Percentiles rank a stretch among this genome's conserved stretches.
Evolutionary conservation across 2,329 filamentous ascomycete genomes (phyloP).

Genomic region (Chaetomiaceae sp.): DNA sequence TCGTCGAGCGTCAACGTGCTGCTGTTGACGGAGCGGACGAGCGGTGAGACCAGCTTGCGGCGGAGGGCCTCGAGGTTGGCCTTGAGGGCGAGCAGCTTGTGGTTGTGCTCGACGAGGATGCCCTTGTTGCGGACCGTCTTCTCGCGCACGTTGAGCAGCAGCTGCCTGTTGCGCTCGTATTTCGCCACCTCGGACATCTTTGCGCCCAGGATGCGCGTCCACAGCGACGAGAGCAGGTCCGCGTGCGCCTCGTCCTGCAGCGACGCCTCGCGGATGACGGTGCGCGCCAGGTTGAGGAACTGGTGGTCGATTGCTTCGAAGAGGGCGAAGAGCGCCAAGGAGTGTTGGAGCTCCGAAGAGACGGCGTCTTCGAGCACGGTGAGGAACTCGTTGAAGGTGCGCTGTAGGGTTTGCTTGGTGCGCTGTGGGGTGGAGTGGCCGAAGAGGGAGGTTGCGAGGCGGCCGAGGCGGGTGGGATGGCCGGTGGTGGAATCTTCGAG

Average conservation of each 20-base stretch:
- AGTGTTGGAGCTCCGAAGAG: conserved; percentile 73
- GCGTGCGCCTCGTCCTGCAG: conserved; percentile 73
- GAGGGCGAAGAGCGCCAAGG: conserved; percentile 73
- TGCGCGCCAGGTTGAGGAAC: conserved; percentile 81
- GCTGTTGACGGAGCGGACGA: conserved; percentile 63
- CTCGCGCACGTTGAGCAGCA: conserved; percentile 71
- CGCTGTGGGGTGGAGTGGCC: conserved; percentile 76
- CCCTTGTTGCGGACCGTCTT: conserved; percentile 84
- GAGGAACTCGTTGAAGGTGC: conserved; percentile 84
- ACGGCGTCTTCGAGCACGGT: conserved; percentile 85
- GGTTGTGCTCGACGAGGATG: conserved; percentile 79
- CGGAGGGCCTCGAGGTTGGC: conserved; percentile 80
- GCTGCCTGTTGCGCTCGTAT: conserved; percentile 80
- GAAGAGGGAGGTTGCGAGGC: conserved; percentile 65
- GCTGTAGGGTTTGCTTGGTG: conserved; percentile 72
- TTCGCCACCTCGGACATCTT: conserved; percentile 72
- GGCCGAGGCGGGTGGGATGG: conserved; percentile 61
- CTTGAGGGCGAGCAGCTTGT: conserved; percentile 75
- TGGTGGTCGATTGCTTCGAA: conserved; percentile 88
- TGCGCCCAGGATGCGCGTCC: conserved; percentile 76
- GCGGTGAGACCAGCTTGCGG: conserved; percentile 74
- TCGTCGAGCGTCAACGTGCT: conserved; percentile 73
- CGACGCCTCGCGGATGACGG: conserved; percentile 75
- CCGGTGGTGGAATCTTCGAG: conserved; percentile 48
- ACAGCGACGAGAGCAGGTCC: conserved; percentile 76